phyloP scores from a whole-genome alignment of 495 filamentous ascomycete genomes.

The Tuber melanosporum region DNA sequence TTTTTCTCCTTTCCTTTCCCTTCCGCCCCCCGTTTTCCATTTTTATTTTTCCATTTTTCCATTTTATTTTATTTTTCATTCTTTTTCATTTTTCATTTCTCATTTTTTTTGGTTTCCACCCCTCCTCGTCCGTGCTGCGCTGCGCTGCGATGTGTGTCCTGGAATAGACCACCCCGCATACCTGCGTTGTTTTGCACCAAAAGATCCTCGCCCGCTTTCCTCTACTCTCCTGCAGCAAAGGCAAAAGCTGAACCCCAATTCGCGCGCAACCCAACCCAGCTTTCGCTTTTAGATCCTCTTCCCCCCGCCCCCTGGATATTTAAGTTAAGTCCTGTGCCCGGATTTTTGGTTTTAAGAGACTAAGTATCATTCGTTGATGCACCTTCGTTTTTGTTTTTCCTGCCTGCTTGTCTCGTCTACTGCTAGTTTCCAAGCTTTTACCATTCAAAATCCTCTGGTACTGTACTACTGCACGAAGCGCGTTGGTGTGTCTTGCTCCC shows the following conservation, averaged over 20 bases:
- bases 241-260: conserved; percentile 9
- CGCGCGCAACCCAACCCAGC: conserved; percentile 21
- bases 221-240: conserved; percentile 12
- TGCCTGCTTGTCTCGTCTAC: background rate
- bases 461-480: background rate
- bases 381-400: background rate
- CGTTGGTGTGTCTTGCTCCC: background rate
- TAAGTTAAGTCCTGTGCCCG: conserved; percentile 25
- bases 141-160: conserved; percentile 19
- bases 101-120: background rate
- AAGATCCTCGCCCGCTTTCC: conserved; percentile 18
- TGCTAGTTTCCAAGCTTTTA: background rate
- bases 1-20: conserved; percentile 23
- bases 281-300: background rate
- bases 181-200: conserved; percentile 11
- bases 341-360: conserved; percentile 20
- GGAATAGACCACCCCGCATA: conserved; percentile 39
- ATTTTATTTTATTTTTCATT: background rate
- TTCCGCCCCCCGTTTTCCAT: background rate
- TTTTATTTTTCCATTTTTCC: background rate
- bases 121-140: background rate
- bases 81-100: background rate
- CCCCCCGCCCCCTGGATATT: conserved; percentile 35
- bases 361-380: conserved; percentile 1
- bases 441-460: background rate